phyloP scores from a whole-genome alignment of 495 filamentous ascomycete species.

The Lophiotrema nucula region DNA sequence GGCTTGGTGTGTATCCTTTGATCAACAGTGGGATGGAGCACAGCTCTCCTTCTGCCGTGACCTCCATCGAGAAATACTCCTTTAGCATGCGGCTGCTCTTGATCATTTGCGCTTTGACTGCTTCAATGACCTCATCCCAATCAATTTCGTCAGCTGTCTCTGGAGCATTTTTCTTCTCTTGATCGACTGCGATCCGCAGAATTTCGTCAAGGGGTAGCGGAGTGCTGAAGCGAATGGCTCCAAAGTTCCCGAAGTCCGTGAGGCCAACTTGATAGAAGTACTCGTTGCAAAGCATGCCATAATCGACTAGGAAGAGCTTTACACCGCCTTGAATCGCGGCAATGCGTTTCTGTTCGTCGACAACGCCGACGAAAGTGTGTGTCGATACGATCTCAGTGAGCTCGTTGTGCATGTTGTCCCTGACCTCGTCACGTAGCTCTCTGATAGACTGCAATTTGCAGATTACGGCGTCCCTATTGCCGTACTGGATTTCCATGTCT shows the following conservation, averaged over 20 bases:
- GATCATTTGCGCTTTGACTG: conserved; percentile 63
- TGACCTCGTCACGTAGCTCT: conserved; percentile 74
- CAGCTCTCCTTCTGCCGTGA: conserved; percentile 75
- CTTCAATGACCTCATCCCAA: conserved; percentile 62
- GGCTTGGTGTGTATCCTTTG: conserved; percentile 80
- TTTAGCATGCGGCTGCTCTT: conserved; percentile 78
- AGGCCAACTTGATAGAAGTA: conserved; percentile 97
- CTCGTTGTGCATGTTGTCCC: conserved; percentile 81
- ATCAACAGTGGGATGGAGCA: conserved; percentile 77
- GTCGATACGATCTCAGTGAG: conserved; percentile 86
- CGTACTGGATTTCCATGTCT: conserved; percentile 66
- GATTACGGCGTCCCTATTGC: conserved; percentile 62
- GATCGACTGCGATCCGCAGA: conserved; percentile 67
- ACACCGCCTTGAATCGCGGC: conserved; percentile 91
- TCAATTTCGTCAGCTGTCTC: conserved; percentile 57
- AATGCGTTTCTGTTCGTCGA: conserved; percentile 82
- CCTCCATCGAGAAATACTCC: conserved; percentile 88
- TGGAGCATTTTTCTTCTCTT: conserved; percentile 53
- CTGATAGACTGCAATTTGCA: conserved; percentile 81
- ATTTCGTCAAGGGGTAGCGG: conserved; percentile 69
- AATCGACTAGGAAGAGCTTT: conserved; percentile 91
- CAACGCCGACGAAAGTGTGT: conserved; percentile 91
- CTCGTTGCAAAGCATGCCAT: conserved; percentile 81
- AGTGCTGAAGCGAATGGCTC: conserved; percentile 74
- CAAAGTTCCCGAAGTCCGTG: conserved; percentile 96